Conservation (phyloP, 2,329 filamentous ascomycete species). For the Diaporthe sp. region DNA sequence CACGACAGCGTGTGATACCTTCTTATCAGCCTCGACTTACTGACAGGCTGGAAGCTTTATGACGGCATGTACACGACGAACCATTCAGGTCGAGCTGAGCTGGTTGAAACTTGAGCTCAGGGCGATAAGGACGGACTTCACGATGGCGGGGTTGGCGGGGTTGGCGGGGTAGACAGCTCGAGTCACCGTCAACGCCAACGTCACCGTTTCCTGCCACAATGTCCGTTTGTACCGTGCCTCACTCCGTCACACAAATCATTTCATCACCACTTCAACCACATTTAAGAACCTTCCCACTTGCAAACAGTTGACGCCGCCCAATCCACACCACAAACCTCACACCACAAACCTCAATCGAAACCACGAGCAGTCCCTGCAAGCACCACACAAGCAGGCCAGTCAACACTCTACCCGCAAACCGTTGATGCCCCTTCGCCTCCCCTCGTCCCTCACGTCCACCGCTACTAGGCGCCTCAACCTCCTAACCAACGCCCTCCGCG, state of each 20-base stretch:
- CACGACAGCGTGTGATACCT: background rate
- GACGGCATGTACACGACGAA: no score
- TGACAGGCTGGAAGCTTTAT: background rate
- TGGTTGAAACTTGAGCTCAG: background rate
- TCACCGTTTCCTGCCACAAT: background rate
- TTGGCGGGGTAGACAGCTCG: constrained; percentile 17
- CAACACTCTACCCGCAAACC: background rate
- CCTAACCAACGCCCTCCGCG: background rate
- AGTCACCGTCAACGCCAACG: background rate
- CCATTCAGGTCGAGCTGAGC: background rate
- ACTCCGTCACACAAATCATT: background rate
- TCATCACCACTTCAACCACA: no score
- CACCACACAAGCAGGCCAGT: background rate
- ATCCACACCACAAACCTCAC: background rate
- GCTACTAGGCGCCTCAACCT: constrained; percentile 27
- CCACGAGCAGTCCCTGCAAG: background rate
- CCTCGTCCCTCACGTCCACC: background rate
- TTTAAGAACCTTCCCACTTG: background rate
- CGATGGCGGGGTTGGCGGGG: constrained; percentile 2
- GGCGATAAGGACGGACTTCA: background rate
- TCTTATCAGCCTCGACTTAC: background rate
- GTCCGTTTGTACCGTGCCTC: background rate
- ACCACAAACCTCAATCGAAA: background rate
- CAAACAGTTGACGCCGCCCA: background rate
- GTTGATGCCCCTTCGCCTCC: constrained; percentile 19